Evolutionary conservation across 1,284 basidiomycete species (phyloP).

Genomic region (Veloporphyrellus conicus): DNA sequence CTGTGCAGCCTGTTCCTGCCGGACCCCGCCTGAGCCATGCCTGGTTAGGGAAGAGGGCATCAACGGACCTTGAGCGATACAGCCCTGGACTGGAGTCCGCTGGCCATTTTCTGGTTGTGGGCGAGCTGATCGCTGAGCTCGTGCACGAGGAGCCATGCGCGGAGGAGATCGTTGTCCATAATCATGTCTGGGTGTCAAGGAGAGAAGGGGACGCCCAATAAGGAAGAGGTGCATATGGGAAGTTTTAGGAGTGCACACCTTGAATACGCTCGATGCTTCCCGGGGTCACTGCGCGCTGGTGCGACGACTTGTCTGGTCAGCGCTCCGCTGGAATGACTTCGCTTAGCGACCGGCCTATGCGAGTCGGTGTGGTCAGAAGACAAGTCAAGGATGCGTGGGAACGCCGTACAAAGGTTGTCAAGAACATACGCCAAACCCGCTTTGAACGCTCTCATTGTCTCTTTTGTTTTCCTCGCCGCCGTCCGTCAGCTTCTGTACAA

Average conservation of each 20-base stretch:
- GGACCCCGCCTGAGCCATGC: constrained; percentile 3
- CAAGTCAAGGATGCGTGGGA: constrained; percentile 18
- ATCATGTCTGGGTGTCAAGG: constrained; percentile 16
- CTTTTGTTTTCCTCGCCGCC: background rate
- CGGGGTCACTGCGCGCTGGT: background rate
- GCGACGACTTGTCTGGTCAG: background rate
- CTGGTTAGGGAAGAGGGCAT: constrained; percentile 3
- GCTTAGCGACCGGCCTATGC: background rate
- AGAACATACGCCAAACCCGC: background rate
- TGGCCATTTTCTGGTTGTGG: constrained; percentile 78
- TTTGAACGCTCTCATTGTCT: background rate
- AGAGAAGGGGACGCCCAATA: too few species aligned
- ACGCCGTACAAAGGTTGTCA: background rate
- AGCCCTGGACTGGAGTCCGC: constrained; percentile 70
- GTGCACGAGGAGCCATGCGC: constrained; percentile 74
- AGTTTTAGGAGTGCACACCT: too few species aligned
- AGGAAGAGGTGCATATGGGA: too few species aligned
- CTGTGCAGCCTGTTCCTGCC: constrained; percentile 76
- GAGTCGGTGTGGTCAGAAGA: background rate
- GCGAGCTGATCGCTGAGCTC: constrained; percentile 85
- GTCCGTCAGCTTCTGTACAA: too few species aligned
- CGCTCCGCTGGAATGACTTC: background rate
- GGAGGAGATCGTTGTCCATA: constrained; percentile 70
- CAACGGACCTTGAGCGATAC: constrained; percentile 72
- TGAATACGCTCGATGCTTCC: background rate